A percentile compares a stretch with the other conserved stretches of the same genome.
These are phyloP conservation scores for Spathaspora hagerdaliae DNA, from an alignment of 805 yeast species.

Conservation along the genomic window DNA sequence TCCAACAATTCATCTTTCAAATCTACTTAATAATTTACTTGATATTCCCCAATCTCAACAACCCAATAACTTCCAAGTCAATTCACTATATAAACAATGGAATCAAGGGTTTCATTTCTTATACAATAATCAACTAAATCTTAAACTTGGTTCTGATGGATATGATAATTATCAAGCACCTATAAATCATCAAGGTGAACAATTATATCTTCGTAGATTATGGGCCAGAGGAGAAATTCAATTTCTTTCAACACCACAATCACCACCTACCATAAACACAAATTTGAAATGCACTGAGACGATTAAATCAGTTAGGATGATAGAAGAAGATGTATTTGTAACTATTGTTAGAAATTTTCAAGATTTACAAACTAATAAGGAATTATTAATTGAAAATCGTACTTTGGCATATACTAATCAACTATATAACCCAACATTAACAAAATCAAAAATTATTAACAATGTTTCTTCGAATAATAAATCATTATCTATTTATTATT, in stretches of 20 bases:
- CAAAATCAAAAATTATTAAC: slow-evolving; percentile 2
- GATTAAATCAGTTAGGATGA: slow-evolving; percentile 36
- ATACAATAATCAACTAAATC: slow-evolving; percentile 58
- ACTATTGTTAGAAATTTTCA: slow-evolving; percentile 49
- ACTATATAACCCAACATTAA: slow-evolving; percentile 10
- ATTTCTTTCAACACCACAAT: slow-evolving; percentile 17
- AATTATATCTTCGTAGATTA: slow-evolving; percentile 56
- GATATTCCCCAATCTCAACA: neutral
- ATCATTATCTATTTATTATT: slow-evolving; percentile 16
- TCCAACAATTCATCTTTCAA: slow-evolving; percentile 13
- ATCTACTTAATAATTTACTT: slow-evolving; percentile 12
- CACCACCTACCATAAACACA: slow-evolving; percentile 13
- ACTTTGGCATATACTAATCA: slow-evolving; percentile 58
- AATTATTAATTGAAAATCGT: slow-evolving; percentile 48
- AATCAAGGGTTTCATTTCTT: slow-evolving; percentile 59
- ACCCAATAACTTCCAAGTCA: neutral
- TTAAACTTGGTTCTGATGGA: slow-evolving; percentile 62
- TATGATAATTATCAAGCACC: slow-evolving; percentile 81
- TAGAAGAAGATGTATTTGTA: slow-evolving; percentile 44
- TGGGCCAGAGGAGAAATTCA: slow-evolving; percentile 73
- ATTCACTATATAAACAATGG: neutral
- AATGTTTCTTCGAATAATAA: slow-evolving; percentile 15
- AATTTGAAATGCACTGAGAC: slow-evolving; percentile 51
- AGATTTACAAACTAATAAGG: slow-evolving; percentile 8
- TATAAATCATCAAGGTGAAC: slow-evolving; percentile 10